Evolutionary conservation across 2,329 filamentous ascomycete genomes (phyloP).

Genomic region (Diaporthe citrichinensis): DNA sequence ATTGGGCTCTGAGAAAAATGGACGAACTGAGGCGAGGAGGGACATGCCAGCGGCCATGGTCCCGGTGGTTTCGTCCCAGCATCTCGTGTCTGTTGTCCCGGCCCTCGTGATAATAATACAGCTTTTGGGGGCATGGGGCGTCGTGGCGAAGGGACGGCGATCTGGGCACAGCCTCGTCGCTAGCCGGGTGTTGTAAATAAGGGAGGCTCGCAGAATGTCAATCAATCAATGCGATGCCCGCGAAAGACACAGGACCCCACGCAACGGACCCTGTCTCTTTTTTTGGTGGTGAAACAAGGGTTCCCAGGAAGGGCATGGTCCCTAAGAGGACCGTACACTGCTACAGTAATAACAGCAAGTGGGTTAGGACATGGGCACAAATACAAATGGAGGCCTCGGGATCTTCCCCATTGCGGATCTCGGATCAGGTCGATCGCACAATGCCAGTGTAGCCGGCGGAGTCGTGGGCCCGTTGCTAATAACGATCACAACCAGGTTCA

Average conservation of each 20-base stretch:
- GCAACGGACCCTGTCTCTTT: constrained; percentile 17
- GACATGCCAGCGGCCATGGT: not conserved
- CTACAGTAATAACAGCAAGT: not conserved
- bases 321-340: not conserved
- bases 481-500: constrained; percentile 17
- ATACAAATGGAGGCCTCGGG: constrained; percentile 32
- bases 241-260: constrained; percentile 4
- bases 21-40: not conserved
- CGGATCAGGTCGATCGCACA: constrained; percentile 30
- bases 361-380: constrained; percentile 3
- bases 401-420: constrained; percentile 29
- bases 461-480: not conserved
- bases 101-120: not conserved
- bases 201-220: constrained; percentile 16
- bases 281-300: constrained; percentile 28
- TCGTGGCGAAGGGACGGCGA: constrained; percentile 25
- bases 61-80: not conserved
- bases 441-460: not conserved
- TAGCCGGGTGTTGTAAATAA: constrained; percentile 29
- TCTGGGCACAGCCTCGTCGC: constrained; percentile 28
- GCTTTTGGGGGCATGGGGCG: constrained; percentile 15
- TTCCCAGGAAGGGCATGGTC: constrained; percentile 8
- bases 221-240: constrained; percentile 17
- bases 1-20: not conserved
- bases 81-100: not conserved